Evolutionary conservation across 1,284 basidiomycete species (phyloP).

Genomic region (Butyriboletus appendiculatus): DNA sequence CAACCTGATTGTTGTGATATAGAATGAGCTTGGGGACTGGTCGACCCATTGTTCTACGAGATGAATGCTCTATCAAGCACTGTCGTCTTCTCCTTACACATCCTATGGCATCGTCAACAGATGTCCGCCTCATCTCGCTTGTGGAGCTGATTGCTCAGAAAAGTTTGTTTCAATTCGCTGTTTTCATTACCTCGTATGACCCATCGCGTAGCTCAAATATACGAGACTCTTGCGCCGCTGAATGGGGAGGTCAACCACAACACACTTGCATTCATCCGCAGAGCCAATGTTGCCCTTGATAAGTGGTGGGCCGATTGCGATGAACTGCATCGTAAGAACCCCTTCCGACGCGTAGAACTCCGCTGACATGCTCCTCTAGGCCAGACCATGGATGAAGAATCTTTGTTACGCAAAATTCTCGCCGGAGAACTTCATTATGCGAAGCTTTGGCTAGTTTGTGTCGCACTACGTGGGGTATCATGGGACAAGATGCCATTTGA

Average conservation of each 20-base stretch:
- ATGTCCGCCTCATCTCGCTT: constrained; percentile 83
- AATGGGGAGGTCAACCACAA: constrained; percentile 86
- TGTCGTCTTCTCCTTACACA: constrained; percentile 81
- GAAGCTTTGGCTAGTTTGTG: constrained; percentile 92
- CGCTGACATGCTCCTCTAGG: constrained; percentile 41
- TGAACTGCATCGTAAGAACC: constrained; percentile 67
- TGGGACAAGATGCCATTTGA: constrained; percentile 96
- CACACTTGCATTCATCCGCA: constrained; percentile 83
- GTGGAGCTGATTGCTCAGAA: constrained; percentile 92
- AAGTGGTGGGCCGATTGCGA: constrained; percentile 91
- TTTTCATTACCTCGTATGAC: constrained; percentile 11
- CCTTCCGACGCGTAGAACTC: background rate
- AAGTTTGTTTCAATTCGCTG: constrained; percentile 47
- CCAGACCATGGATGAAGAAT: constrained; percentile 80
- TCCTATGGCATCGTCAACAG: constrained; percentile 85
- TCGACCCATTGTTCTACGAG: constrained; percentile 84
- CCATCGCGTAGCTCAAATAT: constrained; percentile 71
- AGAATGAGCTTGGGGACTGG: constrained; percentile 92
- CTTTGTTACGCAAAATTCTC: constrained; percentile 82
- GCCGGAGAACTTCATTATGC: constrained; percentile 88
- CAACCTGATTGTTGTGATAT: constrained; percentile 21
- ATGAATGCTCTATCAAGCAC: constrained; percentile 84
- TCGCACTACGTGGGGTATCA: constrained; percentile 85
- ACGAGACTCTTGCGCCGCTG: constrained; percentile 83
- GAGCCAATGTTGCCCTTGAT: constrained; percentile 81